Base-by-base conservation (phyloP, 108 stramenopile genomes). In the Conticribra guillardii region DNA sequence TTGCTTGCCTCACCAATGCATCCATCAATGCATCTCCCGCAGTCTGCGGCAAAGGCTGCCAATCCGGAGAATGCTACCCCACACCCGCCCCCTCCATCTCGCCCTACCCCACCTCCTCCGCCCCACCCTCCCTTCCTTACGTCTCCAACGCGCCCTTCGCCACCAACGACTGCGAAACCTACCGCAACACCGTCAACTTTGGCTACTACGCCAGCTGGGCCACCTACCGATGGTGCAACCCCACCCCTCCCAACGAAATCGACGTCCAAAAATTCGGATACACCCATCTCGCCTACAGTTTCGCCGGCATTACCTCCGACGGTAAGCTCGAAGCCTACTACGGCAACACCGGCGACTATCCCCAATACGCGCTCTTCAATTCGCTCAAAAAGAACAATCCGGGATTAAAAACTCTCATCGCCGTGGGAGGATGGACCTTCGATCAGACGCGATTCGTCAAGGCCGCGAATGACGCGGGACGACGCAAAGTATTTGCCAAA, bases 351-450 rank as follows among this genome's bases (percentile, higher is more conserved):
- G 31, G 22, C 28, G 63, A 64, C 19, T 11, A 41, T n/a, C 27
- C 63, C 18, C 17, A 22, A 34, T 72, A 49, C 32, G 18, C 8
- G 18, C 28, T 21, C 15, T 72, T 72, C 33, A 72, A 72, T 19
- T 22, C 21, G 11, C 50, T 72, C 33, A 72, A 72, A 53, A 64
- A 29, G 22, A 33, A 18, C 3, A 52, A 72, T 64, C 63, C 22
- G 0, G 71, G 45, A 52, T 46, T 72, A n/a, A 64, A 72, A 64
- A 72, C 71, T 18, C 24, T 72, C 1, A 64, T 64, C 53, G 71
- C 62, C 17, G 63, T 72, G 19, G 71, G 71, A 0, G 71, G 68
- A 21, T 77, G 76, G 76, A 71, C 62, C 1, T 77, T 77, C 44
- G 24, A 58, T 46, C 73, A 77, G 34, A 19, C 22, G 34, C 48